Evolutionary conservation across 352 stramenopile species (phyloP), one percentile per base, ranked within the genome.

Genomic region (Peronospora belbahrii): DNA sequence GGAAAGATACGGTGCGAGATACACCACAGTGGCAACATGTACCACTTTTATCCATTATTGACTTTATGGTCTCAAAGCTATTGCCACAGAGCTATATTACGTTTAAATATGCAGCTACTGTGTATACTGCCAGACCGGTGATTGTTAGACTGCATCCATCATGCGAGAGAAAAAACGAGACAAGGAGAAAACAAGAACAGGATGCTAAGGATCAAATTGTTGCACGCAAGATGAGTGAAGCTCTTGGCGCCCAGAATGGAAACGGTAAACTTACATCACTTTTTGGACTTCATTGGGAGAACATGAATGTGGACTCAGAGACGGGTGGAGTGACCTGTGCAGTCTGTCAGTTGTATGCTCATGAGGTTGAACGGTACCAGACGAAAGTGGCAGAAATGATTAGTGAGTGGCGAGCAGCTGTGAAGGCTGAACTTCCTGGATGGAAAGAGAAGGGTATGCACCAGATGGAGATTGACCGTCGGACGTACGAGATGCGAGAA

Each of bases 271-370:
- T 74, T 20, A 67, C 68, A 38, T 76, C 65, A 2, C 53, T 80
- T 8, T 80, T 80, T 56, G 68, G 68, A n/a, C 59, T 80, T n/a
- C 68, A 80, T 41, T 80, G 68, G 68, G 68, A 80, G 46, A 80
- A 76, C 14, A 80, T 80, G 68, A 41, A 56, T 18, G 50, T 75
- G 32, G 48, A 69, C 19, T 11, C 52, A 14, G n/a, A 38, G 3
- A 65, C 62, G 2, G 61, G 64, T 13, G 53, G 56, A 39, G 53
- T 76, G 13, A 46, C 31, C 1, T 76, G 65, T 45, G 51, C 49
- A 20, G 55, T 64, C 6, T 80, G 68, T 32, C 49, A 67, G 15
- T 31, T 80, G n/a, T 80, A 80, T 40, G 53, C 51, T 7, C 45
- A 67, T n/a, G 62, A 76, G 22, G 68, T 80, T 42, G 40, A 56